phyloP scores from a whole-genome alignment of 2,329 filamentous ascomycete genomes.

The Aspergillus flavus region DNA sequence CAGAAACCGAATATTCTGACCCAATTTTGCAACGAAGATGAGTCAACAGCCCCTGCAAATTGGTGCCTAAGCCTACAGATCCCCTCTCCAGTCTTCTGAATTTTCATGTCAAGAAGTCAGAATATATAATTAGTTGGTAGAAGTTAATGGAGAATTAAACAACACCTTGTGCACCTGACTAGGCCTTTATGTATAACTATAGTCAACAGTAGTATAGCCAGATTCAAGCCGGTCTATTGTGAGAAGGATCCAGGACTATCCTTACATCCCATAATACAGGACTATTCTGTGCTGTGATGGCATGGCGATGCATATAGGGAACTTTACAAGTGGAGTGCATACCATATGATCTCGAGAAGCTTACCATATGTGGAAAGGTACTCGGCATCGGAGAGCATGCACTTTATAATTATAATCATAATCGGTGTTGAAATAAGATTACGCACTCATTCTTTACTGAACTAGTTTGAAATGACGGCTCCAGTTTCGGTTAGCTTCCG shows the following conservation, averaged over 20 bases:
- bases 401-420: not conserved
- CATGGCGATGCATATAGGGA: not conserved
- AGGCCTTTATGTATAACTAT: no score
- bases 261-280: not conserved
- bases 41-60: no score
- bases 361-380: not conserved
- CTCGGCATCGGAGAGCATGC: not conserved
- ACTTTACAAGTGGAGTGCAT: not conserved
- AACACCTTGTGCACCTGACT: no score
- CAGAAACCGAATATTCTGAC: no score
- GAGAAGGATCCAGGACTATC: not conserved
- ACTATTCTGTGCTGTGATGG: not conserved
- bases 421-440: not conserved
- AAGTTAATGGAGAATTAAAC: no score
- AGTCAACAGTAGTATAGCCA: no score
- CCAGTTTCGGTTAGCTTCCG: not conserved
- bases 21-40: no score
- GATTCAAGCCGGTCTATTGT: no score
- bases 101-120: not conserved
- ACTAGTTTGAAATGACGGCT: not conserved
- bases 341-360: not conserved
- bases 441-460: not conserved
- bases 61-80: not conserved
- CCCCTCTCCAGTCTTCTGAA: not conserved
- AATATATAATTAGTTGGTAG: not conserved